phyloP scores from a whole-genome alignment of 2,329 filamentous ascomycete species.

The Diplodia intermedia region DNA sequence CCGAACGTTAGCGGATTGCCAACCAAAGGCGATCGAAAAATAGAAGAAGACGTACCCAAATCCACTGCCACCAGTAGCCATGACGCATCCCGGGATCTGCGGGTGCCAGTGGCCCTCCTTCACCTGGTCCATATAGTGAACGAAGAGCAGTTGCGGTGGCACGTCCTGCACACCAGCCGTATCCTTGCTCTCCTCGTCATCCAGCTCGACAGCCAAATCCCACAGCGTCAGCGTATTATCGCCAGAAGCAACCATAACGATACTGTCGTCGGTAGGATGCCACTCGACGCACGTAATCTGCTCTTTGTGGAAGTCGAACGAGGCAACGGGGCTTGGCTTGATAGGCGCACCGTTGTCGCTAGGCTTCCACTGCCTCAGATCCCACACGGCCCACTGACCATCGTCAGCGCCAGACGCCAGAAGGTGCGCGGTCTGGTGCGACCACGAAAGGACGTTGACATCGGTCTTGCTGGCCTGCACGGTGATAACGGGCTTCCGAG shows the following conservation, averaged over 20 bases:
- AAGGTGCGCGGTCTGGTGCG: conserved; percentile 82
- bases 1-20: conserved; percentile 34
- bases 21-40: conserved; percentile 34
- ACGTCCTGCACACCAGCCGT: conserved; percentile 87
- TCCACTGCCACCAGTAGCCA: conserved; percentile 86
- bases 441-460: conserved; percentile 98
- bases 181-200: conserved; percentile 94
- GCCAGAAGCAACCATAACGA: conserved; percentile 87
- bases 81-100: conserved; percentile 87
- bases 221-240: conserved; percentile 95
- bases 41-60: conserved; percentile 65
- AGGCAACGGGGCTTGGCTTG: conserved; percentile 81
- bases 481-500: conserved; percentile 82
- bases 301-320: conserved; percentile 94
- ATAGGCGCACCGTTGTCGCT: conserved; percentile 56
- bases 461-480: conserved; percentile 84
- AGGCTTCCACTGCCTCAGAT: conserved; percentile 92
- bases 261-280: conserved; percentile 96
- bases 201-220: conserved; percentile 95
- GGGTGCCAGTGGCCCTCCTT: conserved; percentile 98
- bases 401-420: conserved; percentile 93
- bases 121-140: conserved; percentile 92
- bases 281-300: conserved; percentile 96
- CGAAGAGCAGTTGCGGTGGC: conserved; percentile 91
- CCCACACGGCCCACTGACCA: conserved; percentile 95